These are phyloP conservation scores for Podaxis sp. DNA, from an alignment of 768 basidiomycete genomes.

Conservation along the genomic window DNA sequence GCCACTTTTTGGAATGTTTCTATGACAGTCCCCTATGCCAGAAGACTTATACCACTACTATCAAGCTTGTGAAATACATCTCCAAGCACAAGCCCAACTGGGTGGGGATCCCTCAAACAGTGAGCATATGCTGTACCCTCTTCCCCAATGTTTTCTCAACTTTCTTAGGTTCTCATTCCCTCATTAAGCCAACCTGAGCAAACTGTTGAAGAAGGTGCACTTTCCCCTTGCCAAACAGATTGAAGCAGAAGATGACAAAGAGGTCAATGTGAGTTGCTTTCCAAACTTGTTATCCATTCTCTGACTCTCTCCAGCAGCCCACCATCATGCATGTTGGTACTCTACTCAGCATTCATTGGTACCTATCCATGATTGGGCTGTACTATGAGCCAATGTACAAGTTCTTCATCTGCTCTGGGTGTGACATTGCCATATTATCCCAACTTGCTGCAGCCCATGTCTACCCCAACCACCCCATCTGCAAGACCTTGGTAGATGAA, in stretches of 20 bases:
- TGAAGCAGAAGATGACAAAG: background rate
- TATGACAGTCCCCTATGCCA: background rate
- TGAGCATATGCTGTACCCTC: background rate
- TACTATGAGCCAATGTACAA: background rate
- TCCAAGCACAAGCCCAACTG: background rate
- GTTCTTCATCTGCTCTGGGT: background rate
- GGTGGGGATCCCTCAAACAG: background rate
- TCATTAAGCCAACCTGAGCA: background rate
- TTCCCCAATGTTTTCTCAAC: background rate
- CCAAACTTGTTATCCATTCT: background rate
- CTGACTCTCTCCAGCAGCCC: background rate
- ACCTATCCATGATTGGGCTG: background rate
- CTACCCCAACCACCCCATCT: background rate
- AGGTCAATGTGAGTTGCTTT: background rate
- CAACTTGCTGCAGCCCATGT: background rate
- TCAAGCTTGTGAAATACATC: background rate
- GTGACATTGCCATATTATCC: background rate
- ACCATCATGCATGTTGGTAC: background rate
- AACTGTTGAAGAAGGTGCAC: background rate
- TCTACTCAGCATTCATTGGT: background rate
- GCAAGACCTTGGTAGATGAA: background rate
- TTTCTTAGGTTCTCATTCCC: background rate
- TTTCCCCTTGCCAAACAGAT: background rate
- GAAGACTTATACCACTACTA: background rate
- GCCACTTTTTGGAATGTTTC: background rate